Base-by-base conservation (phyloP, 768 basidiomycete genomes). In the Melanogaster broomeanus region DNA sequence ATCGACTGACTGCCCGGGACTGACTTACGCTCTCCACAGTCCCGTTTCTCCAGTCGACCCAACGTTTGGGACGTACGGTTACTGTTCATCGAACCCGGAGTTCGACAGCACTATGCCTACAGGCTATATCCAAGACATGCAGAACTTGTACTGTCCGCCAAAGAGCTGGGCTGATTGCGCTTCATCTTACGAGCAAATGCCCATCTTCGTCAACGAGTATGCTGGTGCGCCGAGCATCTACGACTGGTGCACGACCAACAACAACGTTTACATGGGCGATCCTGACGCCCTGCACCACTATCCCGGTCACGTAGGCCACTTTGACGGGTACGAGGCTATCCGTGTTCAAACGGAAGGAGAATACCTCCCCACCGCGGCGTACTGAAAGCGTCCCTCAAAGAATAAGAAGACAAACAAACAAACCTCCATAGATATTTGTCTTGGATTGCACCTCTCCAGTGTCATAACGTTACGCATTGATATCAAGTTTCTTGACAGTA, bases 121-220 rank as follows among this genome's bases (percentile, higher is more conserved):
- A 8, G 15, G 33, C 25, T 65, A 64, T 47, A 19, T 45, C 45
- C 41, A 58, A 51, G 57, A 59, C 22, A 18, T 47, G 11, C 54
- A 61, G 27, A 48, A 56, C 40, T 42, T 55, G 38, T 70, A 69
- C 47, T 54, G 52, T 34, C 45, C 53, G 30, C 58, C 64, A 2
- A 70, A 67, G 55, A 58, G 56, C 43, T 69, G 67, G 67, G 43
- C 62, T 0, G 67, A 68, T 28, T 62, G 58, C 18, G 34, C 52
- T 3, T 24, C 41, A 12, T 25, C 61, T 38, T 52, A 50, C 11
- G 55, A 55, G 30, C 58, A 61, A 25, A 58, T 62, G 45, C 68
- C 68, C 9, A 55, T 66, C 30, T 70, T 68, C 21, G 55, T 68
- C 50, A 69, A 67, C 22, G 59, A 67, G 28, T 65, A 58, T 18